phyloP scores from a whole-genome alignment of 1,284 basidiomycete species.

The Blastosporella zonata region DNA sequence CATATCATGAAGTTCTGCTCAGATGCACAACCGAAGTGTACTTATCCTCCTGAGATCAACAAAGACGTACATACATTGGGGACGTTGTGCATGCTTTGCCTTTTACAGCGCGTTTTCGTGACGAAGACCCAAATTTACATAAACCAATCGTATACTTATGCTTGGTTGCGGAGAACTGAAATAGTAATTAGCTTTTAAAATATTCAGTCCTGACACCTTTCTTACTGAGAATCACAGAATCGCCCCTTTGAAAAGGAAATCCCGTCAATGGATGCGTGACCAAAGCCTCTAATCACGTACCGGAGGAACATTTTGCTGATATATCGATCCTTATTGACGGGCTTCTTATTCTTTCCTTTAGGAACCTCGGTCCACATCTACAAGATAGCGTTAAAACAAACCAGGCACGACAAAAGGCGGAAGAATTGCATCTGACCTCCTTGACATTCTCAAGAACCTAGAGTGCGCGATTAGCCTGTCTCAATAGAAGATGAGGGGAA shows the following conservation, averaged over 20 bases:
- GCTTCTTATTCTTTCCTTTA: conserved; percentile 98
- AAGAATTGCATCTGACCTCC: conserved; percentile 52
- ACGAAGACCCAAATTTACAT: not conserved
- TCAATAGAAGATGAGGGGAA: not conserved
- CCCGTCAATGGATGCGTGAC: conserved; percentile 15
- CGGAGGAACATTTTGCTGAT: conserved; percentile 97
- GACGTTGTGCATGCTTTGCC: not conserved
- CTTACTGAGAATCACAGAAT: conserved; percentile 93
- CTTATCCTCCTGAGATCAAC: not conserved
- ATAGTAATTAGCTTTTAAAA: conserved; percentile 12
- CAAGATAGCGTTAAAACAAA: not conserved
- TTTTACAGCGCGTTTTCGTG: not conserved
- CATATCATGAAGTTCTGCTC: conserved; percentile 3
- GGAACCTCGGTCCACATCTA: conserved; percentile 99
- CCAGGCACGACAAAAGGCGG: not conserved
- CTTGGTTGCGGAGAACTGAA: conserved; percentile 83
- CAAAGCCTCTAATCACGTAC: conserved; percentile 39
- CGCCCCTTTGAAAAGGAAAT: conserved; percentile 59
- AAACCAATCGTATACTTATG: conserved; percentile 34
- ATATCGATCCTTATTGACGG: conserved; percentile 98
- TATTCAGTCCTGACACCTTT: conserved; percentile 17
- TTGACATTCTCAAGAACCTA: conserved; percentile 96
- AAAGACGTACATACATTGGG: not conserved
- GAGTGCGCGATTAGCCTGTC: conserved; percentile 5
- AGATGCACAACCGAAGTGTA: not conserved